Conservation (phyloP, 148 eudicot genomes). For the Amaranthus hypochondriacus region DNA sequence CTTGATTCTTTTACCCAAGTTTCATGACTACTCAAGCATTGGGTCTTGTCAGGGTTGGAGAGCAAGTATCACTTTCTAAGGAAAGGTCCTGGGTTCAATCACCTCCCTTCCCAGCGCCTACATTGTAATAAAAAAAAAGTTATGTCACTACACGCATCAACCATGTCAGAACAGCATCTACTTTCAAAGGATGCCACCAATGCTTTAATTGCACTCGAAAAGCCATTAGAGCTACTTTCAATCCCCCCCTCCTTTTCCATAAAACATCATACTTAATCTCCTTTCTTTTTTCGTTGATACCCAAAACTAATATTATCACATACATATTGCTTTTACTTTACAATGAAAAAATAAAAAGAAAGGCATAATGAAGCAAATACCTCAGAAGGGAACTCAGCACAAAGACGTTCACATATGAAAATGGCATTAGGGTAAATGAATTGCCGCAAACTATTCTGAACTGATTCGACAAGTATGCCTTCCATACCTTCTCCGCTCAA, state of each 20-base stretch:
- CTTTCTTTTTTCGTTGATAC: neutral
- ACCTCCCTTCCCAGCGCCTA: too few relatives aligned
- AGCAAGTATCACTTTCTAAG: too few relatives aligned
- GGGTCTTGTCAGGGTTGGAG: too few relatives aligned
- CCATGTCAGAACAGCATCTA: neutral
- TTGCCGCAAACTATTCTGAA: constrained; percentile 62
- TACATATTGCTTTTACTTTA: neutral
- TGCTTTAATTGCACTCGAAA: neutral
- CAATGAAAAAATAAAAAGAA: neutral
- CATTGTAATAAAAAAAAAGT: too few relatives aligned
- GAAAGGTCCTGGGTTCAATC: too few relatives aligned
- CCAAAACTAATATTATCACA: neutral
- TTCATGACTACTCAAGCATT: too few relatives aligned
- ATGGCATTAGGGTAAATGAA: constrained; percentile 79
- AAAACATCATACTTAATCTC: neutral
- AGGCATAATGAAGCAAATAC: constrained; percentile 25
- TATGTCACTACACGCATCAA: too few relatives aligned
- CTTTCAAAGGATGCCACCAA: neutral
- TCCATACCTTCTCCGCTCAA: constrained; percentile 52
- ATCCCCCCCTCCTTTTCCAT: neutral
- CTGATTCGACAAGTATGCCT: constrained; percentile 58
- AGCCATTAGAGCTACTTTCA: neutral
- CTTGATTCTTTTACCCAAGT: too few relatives aligned
- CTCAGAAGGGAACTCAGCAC: constrained; percentile 92
- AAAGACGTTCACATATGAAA: constrained; percentile 90